Evolutionary conservation across 257 asterid genomes (phyloP), one percentile per base, ranked within the genome.

Genomic region (Verbena officinalis): DNA sequence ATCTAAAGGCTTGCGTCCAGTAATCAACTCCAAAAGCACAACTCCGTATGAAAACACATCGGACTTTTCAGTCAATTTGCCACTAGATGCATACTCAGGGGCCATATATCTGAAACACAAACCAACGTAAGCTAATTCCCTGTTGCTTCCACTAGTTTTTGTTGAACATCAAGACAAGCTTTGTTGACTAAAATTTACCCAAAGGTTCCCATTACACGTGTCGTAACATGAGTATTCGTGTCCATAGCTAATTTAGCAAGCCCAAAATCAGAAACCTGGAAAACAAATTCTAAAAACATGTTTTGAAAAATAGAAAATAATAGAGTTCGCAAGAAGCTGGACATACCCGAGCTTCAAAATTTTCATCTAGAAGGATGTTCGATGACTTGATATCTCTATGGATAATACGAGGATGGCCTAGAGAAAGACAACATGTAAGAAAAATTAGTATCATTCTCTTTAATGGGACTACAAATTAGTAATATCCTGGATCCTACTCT

Each of bases 61-160:
- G 0, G 96, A 88, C 68, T 81, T 85, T 44, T 83, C 96, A 5
- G 96, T 88, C 73, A 88, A 68, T 68, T 88, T 88, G 48, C 95
- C 96, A 71, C 85, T 85, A 55, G 95, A 86, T 72, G 96, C 96
- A 82, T 88, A 88, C 70, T 88, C 96, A 60, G 95, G 96, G 62
- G 96, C 95, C 96, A 88, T 70, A 75, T 88, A 88, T 68, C 96
- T 86, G 87, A 75, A 71, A 67, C n/a, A 31, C 75, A 49, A 64
- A 54, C 51, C 42, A 64, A 38, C 52, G 16, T 23, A 13, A 20
- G 43, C 45, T 44, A 65, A 11, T 34, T 57, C 42, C 49, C 56
- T 19, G 44, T 48, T 39, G 58, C 50, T 64, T 69, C 65, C 49
- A 43, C 49, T 65, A 30, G 57, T 30, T 49, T 42, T 61, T 11